A percentile compares a stretch with the other conserved stretches of the same genome.
Conservation (phyloP, 1,284 basidiomycete species). For the Blastosporella zonata region DNA sequence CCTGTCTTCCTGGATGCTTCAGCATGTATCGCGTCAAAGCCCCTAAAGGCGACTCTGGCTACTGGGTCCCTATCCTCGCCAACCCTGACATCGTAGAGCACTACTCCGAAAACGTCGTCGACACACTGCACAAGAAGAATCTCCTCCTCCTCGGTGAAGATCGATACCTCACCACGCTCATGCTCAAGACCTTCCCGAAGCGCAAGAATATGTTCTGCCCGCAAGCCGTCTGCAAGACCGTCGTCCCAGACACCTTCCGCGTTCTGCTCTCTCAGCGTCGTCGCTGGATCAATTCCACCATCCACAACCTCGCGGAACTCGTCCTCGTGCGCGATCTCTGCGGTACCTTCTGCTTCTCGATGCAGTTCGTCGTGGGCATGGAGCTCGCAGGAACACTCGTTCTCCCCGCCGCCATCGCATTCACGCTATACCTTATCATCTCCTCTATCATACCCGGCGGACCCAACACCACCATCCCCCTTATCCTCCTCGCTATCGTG, state of each 20-base stretch:
- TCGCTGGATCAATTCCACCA: constrained; percentile 99
- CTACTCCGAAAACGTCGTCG: constrained; percentile 97
- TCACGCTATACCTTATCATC: constrained; percentile 93
- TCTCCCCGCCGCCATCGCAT: constrained; percentile 94
- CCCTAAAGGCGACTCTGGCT: constrained; percentile 87
- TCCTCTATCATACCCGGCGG: constrained; percentile 80
- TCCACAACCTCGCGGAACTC: constrained; percentile 96
- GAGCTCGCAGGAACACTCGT: constrained; percentile 95
- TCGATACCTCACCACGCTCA: constrained; percentile 94
- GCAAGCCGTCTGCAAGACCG: constrained; percentile 96
- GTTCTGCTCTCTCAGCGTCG: constrained; percentile 94
- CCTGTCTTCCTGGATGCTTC: constrained; percentile 98
- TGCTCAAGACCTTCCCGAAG: constrained; percentile 98
- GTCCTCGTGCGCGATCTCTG: constrained; percentile 93
- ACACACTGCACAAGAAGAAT: constrained; percentile 99
- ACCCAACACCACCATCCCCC: constrained; percentile 85
- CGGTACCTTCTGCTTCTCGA: constrained; percentile 95
- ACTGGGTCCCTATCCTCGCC: constrained; percentile 97
- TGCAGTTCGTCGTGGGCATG: constrained; percentile 98
- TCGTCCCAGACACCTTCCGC: constrained; percentile 94
- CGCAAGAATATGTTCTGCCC: constrained; percentile 99
- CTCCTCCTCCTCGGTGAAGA: constrained; percentile 96
- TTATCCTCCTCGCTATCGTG: constrained; percentile 89
- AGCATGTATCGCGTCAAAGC: constrained; percentile 99
- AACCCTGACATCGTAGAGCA: constrained; percentile 98